Conservation (phyloP, 164 flowering plant species). For the Vitis cinerea region DNA sequence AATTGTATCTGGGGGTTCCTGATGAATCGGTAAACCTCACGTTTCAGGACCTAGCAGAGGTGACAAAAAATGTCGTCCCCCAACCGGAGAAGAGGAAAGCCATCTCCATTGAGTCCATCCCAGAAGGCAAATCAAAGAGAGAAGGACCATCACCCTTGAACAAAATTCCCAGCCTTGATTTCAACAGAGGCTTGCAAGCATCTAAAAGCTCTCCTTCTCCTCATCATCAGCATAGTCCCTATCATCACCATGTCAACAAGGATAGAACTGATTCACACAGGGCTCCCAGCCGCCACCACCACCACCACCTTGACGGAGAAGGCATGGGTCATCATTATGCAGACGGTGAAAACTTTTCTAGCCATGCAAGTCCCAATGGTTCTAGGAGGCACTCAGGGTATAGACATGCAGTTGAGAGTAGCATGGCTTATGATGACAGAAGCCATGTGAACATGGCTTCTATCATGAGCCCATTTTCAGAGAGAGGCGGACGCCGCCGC, state of each 20-base stretch:
- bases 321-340: background rate
- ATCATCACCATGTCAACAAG: background rate
- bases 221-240: background rate
- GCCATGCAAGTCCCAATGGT: background rate
- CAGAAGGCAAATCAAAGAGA: conserved; percentile 9
- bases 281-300: too few species aligned
- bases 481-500: conserved; percentile 35
- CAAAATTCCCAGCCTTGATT: conserved; percentile 55
- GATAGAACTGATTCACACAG: background rate
- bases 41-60: conserved; percentile 49
- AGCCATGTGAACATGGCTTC: conserved; percentile 27
- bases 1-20: conserved; percentile 60
- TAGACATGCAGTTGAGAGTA: conserved; percentile 24
- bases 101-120: conserved; percentile 14
- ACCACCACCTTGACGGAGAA: background rate
- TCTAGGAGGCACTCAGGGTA: background rate
- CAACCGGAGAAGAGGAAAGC: conserved; percentile 14
- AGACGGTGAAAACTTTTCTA: background rate
- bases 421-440: conserved; percentile 32
- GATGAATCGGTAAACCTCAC: conserved; percentile 79
- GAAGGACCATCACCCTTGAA: conserved; percentile 2
- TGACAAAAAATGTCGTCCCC: conserved; percentile 12
- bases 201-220: conserved; percentile 11
- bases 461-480: conserved; percentile 2
- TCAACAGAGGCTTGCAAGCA: conserved; percentile 36